Conservation (phyloP, 169 alveolate species). For the Perkinsus olseni region DNA sequence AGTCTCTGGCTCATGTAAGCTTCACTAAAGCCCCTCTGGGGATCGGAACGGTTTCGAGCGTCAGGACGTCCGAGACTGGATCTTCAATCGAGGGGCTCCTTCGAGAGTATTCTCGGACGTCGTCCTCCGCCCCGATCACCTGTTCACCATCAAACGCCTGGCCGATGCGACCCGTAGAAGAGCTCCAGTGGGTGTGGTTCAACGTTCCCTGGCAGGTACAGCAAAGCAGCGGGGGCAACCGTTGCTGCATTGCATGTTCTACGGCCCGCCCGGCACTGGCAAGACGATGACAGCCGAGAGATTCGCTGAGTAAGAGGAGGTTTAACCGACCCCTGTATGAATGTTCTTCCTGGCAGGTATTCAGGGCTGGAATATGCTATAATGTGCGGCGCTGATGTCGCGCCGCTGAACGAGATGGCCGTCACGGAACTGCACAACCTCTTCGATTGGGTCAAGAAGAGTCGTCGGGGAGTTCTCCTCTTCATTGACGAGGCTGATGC, state of each 20-base stretch:
- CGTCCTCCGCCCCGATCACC: slow-evolving; percentile 43
- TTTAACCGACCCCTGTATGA: slow-evolving; percentile 51
- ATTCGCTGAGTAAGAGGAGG: slow-evolving; percentile 19
- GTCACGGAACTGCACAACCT: slow-evolving; percentile 84
- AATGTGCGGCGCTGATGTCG: slow-evolving; percentile 92
- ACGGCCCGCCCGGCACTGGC: slow-evolving; percentile 97
- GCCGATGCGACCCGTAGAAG: not conserved
- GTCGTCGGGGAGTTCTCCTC: slow-evolving; percentile 70
- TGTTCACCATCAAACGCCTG: slow-evolving; percentile 32
- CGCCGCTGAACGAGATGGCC: slow-evolving; percentile 83
- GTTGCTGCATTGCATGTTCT: slow-evolving; percentile 72
- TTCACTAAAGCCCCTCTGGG: not conserved
- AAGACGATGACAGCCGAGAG: slow-evolving; percentile 82
- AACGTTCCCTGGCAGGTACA: slow-evolving; percentile 37
- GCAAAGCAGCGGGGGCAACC: slow-evolving; percentile 75
- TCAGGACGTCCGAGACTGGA: slow-evolving; percentile 16
- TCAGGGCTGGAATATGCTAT: slow-evolving; percentile 78
- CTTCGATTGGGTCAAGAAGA: slow-evolving; percentile 80
- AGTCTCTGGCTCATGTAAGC: not conserved
- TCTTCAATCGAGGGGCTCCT: slow-evolving; percentile 18
- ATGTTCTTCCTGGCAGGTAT: slow-evolving; percentile 32
- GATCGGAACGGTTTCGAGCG: slow-evolving; percentile 21
- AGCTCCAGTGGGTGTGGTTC: slow-evolving; percentile 9
- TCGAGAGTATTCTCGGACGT: slow-evolving; percentile 33
- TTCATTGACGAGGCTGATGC: slow-evolving; percentile 97